A percentile compares a stretch with the other conserved stretches of the same genome.
These are phyloP conservation scores for Delphinella strobiligena DNA, from an alignment of 2,329 filamentous ascomycete genomes.

Conservation along the genomic window DNA sequence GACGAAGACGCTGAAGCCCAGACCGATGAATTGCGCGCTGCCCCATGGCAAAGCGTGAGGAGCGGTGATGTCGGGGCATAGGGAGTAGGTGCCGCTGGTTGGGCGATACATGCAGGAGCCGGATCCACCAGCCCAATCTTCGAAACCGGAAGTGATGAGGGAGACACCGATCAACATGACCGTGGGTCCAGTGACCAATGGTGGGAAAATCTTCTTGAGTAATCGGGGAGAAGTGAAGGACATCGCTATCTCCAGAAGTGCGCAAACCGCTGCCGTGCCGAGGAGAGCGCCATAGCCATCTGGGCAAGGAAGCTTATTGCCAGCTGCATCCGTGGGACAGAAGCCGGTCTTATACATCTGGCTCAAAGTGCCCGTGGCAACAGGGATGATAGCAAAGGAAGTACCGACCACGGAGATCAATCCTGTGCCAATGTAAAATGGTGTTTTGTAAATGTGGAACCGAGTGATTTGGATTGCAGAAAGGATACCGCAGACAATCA, in stretches of 20 bases:
- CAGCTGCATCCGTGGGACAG: slow-evolving; percentile 47
- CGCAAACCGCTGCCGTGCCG: slow-evolving; percentile 45
- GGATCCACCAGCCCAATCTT: slow-evolving; percentile 66
- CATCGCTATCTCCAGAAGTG: slow-evolving; percentile 55
- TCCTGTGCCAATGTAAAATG: slow-evolving; percentile 67
- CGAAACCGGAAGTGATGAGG: slow-evolving; percentile 59
- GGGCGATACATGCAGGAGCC: slow-evolving; percentile 42
- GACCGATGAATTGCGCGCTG: slow-evolving; percentile 62
- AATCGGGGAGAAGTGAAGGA: slow-evolving; percentile 60
- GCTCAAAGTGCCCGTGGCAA: slow-evolving; percentile 56
- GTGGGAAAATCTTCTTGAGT: slow-evolving; percentile 64
- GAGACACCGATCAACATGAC: slow-evolving; percentile 62
- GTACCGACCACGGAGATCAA: slow-evolving; percentile 70
- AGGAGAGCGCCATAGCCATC: slow-evolving; percentile 65
- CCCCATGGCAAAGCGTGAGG: slow-evolving; percentile 67
- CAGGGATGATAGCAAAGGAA: slow-evolving; percentile 64
- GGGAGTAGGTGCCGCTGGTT: slow-evolving; percentile 41
- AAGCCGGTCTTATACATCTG: slow-evolving; percentile 71
- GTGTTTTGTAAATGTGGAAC: slow-evolving; percentile 59
- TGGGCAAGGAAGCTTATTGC: slow-evolving; percentile 60
- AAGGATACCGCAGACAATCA: slow-evolving; percentile 68
- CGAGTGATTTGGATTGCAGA: slow-evolving; percentile 67
- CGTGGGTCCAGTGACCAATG: slow-evolving; percentile 59
- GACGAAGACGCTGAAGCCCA: slow-evolving; percentile 69
- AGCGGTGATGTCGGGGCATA: slow-evolving; percentile 56